Evolutionary conservation across 345 rosid genomes (phyloP).

Genomic region (Hibiscus trionum): DNA sequence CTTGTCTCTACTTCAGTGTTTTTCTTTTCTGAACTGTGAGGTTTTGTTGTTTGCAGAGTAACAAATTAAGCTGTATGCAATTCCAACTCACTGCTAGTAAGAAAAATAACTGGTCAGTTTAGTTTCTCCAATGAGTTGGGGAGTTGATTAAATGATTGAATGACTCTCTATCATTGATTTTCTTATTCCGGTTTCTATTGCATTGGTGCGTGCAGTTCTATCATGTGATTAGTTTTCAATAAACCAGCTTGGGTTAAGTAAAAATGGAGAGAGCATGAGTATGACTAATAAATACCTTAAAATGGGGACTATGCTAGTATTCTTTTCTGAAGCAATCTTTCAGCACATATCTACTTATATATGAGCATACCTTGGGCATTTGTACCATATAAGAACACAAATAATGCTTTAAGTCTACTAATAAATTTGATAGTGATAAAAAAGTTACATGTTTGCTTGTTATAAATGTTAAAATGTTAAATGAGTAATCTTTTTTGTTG

Average conservation of each 20-base stretch:
- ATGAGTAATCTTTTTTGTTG: not conserved
- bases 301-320: not conserved
- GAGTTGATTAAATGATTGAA: not conserved
- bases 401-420: not conserved
- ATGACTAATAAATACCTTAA: not conserved
- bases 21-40: not conserved
- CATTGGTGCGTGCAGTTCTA: not conserved
- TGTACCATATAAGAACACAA: not conserved
- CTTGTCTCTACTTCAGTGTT: not conserved
- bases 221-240: not conserved
- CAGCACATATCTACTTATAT: not conserved
- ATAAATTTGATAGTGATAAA: not conserved
- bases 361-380: not conserved
- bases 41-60: slow-evolving; percentile 11
- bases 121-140: not conserved
- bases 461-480: not conserved
- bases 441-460: not conserved
- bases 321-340: not conserved
- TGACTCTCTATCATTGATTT: not conserved
- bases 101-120: not conserved
- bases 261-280: not conserved
- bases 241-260: not conserved
- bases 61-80: not conserved
- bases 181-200: not conserved
- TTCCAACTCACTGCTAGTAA: not conserved